Evolutionary conservation across 2,329 filamentous ascomycete genomes (phyloP).

Genomic region (Paraconiothyrium sp.): DNA sequence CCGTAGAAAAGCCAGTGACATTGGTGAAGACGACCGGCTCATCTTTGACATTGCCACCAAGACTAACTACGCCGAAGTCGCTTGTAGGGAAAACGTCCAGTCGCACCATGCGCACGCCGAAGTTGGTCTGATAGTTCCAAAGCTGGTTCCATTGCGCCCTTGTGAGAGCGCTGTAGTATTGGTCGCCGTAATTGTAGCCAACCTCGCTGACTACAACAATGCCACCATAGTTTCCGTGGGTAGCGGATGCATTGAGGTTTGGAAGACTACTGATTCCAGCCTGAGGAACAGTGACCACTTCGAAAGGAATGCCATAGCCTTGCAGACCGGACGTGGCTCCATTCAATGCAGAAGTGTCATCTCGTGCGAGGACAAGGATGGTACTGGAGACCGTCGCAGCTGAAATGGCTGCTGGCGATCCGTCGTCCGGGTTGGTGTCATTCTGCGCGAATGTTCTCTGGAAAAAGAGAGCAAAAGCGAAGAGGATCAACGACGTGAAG

Average conservation of each 20-base stretch:
- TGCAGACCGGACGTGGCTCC: slow-evolving; percentile 65
- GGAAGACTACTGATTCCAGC: slow-evolving; percentile 61
- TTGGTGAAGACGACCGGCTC: slow-evolving; percentile 63
- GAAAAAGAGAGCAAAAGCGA: slow-evolving; percentile 32
- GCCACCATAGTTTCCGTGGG: slow-evolving; percentile 66
- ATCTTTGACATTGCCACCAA: slow-evolving; percentile 44
- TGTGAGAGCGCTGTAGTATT: slow-evolving; percentile 64
- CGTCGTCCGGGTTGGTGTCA: slow-evolving; percentile 15
- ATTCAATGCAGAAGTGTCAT: slow-evolving; percentile 58
- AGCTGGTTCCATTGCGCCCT: slow-evolving; percentile 65
- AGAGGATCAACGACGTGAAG: slow-evolving; percentile 32
- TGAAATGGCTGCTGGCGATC: slow-evolving; percentile 22
- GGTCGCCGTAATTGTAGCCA: slow-evolving; percentile 62
- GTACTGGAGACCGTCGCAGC: slow-evolving; percentile 52
- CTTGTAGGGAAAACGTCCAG: slow-evolving; percentile 65
- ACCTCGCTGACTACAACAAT: slow-evolving; percentile 66
- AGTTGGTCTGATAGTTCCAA: slow-evolving; percentile 66
- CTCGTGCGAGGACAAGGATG: slow-evolving; percentile 66
- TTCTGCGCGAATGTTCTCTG: slow-evolving; percentile 25
- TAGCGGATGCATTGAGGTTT: slow-evolving; percentile 58
- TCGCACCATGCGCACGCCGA: slow-evolving; percentile 69
- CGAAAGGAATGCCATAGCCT: slow-evolving; percentile 69
- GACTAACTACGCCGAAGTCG: slow-evolving; percentile 57
- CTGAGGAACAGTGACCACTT: slow-evolving; percentile 65
- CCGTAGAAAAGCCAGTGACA: slow-evolving; percentile 62